Evolutionary conservation across 78 protist species (phyloP).

Genomic region (Cavenderia fasciculata): DNA sequence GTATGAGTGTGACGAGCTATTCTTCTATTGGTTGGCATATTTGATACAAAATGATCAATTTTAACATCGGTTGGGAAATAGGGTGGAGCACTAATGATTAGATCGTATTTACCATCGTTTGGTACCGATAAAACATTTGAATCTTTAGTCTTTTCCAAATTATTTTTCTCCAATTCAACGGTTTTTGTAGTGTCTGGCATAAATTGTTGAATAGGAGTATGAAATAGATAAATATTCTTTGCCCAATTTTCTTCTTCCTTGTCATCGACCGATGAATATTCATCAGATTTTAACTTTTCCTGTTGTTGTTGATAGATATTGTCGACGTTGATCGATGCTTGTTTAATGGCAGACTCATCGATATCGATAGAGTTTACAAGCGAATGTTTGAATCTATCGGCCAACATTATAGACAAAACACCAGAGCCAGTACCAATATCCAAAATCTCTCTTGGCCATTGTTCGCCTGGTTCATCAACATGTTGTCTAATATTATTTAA

Average conservation of each 20-base stretch:
- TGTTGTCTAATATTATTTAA: too few relatives aligned
- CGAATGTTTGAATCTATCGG: constrained; percentile 29
- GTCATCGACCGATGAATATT: too few relatives aligned
- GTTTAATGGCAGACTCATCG: constrained; percentile 40
- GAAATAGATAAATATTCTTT: constrained; percentile 38
- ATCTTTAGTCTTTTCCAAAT: neutral
- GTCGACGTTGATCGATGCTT: constrained; percentile 45
- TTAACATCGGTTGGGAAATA: constrained; percentile 43
- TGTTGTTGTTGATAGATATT: neutral
- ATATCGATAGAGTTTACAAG: constrained; percentile 65
- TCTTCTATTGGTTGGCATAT: constrained; percentile 38
- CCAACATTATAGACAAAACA: constrained; percentile 41
- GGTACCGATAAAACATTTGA: neutral
- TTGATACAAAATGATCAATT: neutral
- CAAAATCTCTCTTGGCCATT: constrained; percentile 24
- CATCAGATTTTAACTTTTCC: neutral
- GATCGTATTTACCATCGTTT: constrained; percentile 13
- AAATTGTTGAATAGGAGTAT: constrained; percentile 72
- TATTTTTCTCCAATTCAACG: neutral
- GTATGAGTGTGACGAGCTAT: constrained; percentile 74
- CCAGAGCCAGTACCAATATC: constrained; percentile 67
- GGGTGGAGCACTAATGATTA: constrained; percentile 76
- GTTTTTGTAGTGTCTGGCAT: neutral
- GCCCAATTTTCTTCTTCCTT: neutral
- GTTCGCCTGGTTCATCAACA: neutral